Conservation (phyloP, 2,329 filamentous ascomycete species). For the Colletotrichum acutatum region DNA sequence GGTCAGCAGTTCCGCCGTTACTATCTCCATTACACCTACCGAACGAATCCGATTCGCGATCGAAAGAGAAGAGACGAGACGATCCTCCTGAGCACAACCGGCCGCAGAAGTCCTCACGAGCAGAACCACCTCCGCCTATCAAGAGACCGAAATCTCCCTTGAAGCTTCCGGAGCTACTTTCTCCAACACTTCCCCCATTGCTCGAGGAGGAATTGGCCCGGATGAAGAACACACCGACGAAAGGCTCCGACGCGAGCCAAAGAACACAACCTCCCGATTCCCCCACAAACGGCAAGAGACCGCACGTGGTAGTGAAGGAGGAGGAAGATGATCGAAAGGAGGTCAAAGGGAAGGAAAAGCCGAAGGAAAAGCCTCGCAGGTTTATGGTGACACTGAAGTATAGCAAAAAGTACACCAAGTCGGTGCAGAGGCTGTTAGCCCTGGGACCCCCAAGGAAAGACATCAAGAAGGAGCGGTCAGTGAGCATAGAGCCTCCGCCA, state of each 20-base stretch:
- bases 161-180: conserved; percentile 62
- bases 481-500: conserved; percentile 52
- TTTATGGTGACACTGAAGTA: conserved; percentile 60
- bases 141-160: conserved; percentile 52
- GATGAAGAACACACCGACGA: conserved; percentile 43
- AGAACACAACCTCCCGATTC: conserved; percentile 46
- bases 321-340: conserved; percentile 48
- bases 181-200: conserved; percentile 64
- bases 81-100: conserved; percentile 34
- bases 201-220: conserved; percentile 60
- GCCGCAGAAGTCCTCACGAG: conserved; percentile 28
- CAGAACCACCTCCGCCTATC: conserved; percentile 39
- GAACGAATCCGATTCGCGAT: conserved; percentile 44
- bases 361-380: conserved; percentile 36
- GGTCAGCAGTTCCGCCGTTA: conserved; percentile 59
- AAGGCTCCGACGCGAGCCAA: conserved; percentile 36
- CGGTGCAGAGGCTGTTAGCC: conserved; percentile 58
- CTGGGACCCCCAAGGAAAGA: conserved; percentile 49
- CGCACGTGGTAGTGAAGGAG: conserved; percentile 39
- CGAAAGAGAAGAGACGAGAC: conserved; percentile 43
- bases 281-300: conserved; percentile 44
- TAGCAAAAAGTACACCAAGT: conserved; percentile 57
- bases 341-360: conserved; percentile 33
- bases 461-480: conserved; percentile 51
- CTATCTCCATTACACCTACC: conserved; percentile 63